Conservation (phyloP, 768 basidiomycete genomes). For the Naganishia vishniacii region DNA sequence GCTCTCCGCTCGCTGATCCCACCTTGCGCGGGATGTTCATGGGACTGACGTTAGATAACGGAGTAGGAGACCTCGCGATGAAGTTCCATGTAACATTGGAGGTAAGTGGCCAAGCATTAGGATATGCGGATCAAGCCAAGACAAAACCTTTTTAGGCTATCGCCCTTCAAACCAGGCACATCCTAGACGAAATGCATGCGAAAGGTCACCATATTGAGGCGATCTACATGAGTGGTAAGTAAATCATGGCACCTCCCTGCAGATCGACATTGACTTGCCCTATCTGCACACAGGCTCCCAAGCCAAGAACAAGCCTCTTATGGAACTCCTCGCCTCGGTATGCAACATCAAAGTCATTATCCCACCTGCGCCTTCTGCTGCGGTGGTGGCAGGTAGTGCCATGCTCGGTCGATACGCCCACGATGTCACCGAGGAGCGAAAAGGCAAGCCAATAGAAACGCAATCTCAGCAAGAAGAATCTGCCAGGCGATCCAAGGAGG, state of each 20-base stretch:
- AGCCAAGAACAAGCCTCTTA: slow-evolving; percentile 78
- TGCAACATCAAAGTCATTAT: slow-evolving; percentile 77
- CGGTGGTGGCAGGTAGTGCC: slow-evolving; percentile 86
- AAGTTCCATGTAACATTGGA: slow-evolving; percentile 88
- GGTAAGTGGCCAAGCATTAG: slow-evolving; percentile 29
- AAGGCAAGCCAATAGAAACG: slow-evolving; percentile 47
- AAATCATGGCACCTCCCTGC: background rate
- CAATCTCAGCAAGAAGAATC: slow-evolving; percentile 49
- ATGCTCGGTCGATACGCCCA: slow-evolving; percentile 87
- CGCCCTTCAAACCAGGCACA: slow-evolving; percentile 88
- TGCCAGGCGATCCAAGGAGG: slow-evolving; percentile 56
- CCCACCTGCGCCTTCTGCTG: slow-evolving; percentile 66
- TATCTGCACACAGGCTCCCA: slow-evolving; percentile 61
- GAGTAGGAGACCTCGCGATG: slow-evolving; percentile 72
- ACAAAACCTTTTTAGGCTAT: slow-evolving; percentile 55
- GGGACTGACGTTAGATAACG: slow-evolving; percentile 74
- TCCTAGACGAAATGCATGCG: slow-evolving; percentile 82
- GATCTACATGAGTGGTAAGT: slow-evolving; percentile 71
- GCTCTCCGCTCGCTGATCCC: slow-evolving; percentile 93
- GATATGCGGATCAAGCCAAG: background rate
- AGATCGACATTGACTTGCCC: background rate
- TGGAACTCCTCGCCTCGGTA: slow-evolving; percentile 81
- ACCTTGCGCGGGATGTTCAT: slow-evolving; percentile 86
- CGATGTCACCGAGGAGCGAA: slow-evolving; percentile 51
- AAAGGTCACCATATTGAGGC: slow-evolving; percentile 74